Percentiles rank a stretch among this genome's conserved stretches.
phyloP scores from a whole-genome alignment of 2,329 filamentous ascomycete species.

The Curvularia eragrostidis region DNA sequence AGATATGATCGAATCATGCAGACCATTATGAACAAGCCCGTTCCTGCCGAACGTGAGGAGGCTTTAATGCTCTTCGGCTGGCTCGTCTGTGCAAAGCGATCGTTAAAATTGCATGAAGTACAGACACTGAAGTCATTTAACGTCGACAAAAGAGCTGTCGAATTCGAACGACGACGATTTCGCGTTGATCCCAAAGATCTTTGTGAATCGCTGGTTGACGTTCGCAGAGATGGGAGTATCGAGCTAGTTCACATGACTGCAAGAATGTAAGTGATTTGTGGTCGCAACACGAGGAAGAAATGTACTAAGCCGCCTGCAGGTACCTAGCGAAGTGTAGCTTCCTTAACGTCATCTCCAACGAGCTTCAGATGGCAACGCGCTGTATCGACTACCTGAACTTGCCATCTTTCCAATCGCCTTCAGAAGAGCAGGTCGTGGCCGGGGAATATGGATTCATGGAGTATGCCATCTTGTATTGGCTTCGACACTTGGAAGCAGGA shows the following conservation, averaged over 20 bases:
- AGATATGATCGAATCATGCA: constrained; percentile 26
- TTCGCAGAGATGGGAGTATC: constrained; percentile 41
- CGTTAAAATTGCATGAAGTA: constrained; percentile 54
- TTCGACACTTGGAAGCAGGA: constrained; percentile 23
- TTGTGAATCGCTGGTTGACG: constrained; percentile 51
- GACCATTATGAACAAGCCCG: constrained; percentile 9
- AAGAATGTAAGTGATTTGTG: constrained; percentile 13
- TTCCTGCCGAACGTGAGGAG: constrained; percentile 11
- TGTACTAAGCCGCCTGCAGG: constrained; percentile 7
- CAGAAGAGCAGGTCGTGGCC: constrained; percentile 9
- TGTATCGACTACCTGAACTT: constrained; percentile 26
- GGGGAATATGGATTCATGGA: constrained; percentile 27
- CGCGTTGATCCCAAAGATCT: constrained; percentile 39
- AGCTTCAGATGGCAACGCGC: constrained; percentile 19
- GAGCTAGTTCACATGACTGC: constrained; percentile 52
- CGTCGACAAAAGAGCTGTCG: constrained; percentile 32
- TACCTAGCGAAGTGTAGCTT: constrained; percentile 16
- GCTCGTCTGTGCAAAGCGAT: constrained; percentile 51
- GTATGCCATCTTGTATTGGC: constrained; percentile 25
- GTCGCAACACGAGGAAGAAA: constrained; percentile 30
- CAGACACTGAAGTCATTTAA: constrained; percentile 48
- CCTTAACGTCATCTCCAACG: constrained; percentile 10
- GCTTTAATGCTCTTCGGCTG: constrained; percentile 49
- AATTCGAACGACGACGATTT: constrained; percentile 38
- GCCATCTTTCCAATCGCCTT: constrained; percentile 7